These are phyloP conservation scores for Exophiala xenobiotica DNA, from an alignment of 2,329 filamentous ascomycete species.

Conservation along the genomic window DNA sequence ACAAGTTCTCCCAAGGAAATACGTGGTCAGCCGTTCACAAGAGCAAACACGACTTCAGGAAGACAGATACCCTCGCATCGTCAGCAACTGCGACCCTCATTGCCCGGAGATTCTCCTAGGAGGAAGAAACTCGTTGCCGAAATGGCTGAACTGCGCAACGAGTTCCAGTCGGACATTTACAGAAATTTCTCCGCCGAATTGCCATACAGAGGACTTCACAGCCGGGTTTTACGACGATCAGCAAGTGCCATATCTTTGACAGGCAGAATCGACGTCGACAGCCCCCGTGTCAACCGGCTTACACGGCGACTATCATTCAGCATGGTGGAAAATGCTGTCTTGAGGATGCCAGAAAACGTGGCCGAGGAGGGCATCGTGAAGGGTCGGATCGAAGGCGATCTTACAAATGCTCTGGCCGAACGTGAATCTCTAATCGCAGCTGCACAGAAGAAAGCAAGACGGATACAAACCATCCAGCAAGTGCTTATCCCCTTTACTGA, in stretches of 20 bases:
- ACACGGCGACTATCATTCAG: conserved; percentile 49
- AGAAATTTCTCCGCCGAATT: conserved; percentile 23
- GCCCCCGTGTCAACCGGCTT: conserved; percentile 26
- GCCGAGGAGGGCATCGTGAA: conserved; percentile 16
- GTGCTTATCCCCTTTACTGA: conserved; percentile 45
- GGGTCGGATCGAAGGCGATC: conserved; percentile 24
- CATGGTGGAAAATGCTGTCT: conserved; percentile 46
- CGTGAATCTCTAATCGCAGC: conserved; percentile 41
- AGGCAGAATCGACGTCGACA: conserved; percentile 9
- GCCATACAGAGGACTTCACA: conserved; percentile 23
- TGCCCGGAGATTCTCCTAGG: conserved; percentile 26
- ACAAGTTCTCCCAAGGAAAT: conserved; percentile 9
- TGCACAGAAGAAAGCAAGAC: conserved; percentile 39
- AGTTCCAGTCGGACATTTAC: conserved; percentile 26
- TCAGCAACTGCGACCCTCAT: conserved; percentile 20
- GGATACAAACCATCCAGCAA: conserved; percentile 40
- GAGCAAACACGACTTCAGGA: conserved; percentile 8
- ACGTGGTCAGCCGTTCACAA: conserved; percentile 3
- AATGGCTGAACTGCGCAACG: conserved; percentile 24
- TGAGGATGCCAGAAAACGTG: conserved; percentile 35
- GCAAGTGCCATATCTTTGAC: conserved; percentile 24
- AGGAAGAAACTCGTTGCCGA: conserved; percentile 24
- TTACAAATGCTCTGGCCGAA: conserved; percentile 22
- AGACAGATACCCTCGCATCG: conserved; percentile 22
- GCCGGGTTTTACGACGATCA: conserved; percentile 27